phyloP scores from a whole-genome alignment of 257 asterid genomes.

The Anisodus acutangulus region DNA sequence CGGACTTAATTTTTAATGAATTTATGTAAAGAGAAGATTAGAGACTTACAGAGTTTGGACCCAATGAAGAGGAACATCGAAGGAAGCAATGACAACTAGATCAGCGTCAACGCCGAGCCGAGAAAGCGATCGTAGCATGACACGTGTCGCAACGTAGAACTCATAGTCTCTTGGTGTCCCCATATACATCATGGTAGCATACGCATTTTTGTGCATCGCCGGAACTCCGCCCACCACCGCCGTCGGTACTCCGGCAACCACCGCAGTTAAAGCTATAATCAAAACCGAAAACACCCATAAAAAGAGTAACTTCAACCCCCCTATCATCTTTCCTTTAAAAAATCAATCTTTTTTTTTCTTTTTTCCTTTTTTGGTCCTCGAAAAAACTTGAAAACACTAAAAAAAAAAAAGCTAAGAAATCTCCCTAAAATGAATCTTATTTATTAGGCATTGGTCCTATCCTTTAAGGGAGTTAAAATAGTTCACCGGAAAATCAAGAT shows the following conservation, averaged over 20 bases:
- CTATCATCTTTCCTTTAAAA: not conserved
- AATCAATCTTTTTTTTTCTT: not conserved
- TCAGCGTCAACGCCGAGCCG: conserved; percentile 71
- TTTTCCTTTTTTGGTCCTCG: not conserved
- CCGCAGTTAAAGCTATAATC: not conserved
- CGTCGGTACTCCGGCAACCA: conserved; percentile 20
- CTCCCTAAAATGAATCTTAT: not conserved
- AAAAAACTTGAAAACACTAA: too few relatives aligned
- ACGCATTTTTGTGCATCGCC: conserved; percentile 59
- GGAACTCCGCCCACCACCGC: not conserved
- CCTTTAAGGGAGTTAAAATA: not conserved
- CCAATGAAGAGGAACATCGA: conserved; percentile 86
- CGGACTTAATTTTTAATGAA: too few relatives aligned
- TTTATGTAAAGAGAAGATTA: too few relatives aligned
- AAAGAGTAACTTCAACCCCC: not conserved
- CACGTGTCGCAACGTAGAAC: conserved; percentile 84
- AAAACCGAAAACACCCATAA: conserved; percentile 29
- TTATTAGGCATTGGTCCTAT: not conserved
- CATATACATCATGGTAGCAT: conserved; percentile 98
- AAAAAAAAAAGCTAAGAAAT: not conserved
- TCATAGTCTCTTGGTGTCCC: conserved; percentile 96
- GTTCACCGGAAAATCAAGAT: conserved; percentile 4
- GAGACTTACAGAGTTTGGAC: conserved; percentile 73
- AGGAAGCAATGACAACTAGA: conserved; percentile 92
- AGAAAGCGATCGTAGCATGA: conserved; percentile 72